These are phyloP conservation scores for Umbelopsis vinacea DNA, from an alignment of 192 early-diverging fungal species.

Conservation along the genomic window DNA sequence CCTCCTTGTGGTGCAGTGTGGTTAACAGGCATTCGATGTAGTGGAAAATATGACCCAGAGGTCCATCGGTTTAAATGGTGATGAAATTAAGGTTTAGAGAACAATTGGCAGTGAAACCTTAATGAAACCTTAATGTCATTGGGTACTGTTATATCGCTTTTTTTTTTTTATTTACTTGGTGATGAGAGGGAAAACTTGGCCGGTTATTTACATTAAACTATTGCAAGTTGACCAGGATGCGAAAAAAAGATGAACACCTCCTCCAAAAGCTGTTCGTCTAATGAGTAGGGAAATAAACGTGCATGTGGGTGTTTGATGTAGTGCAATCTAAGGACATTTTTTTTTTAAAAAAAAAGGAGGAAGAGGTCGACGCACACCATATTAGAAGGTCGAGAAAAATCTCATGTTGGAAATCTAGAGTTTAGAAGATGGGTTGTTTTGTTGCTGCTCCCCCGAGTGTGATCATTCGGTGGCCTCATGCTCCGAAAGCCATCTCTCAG, in stretches of 20 bases:
- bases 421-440: neutral
- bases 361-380: neutral
- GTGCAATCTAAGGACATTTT: too few relatives aligned
- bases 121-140: neutral
- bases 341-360: neutral
- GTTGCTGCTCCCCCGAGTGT: slow-evolving; percentile 17
- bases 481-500: slow-evolving; percentile 93
- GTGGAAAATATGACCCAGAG: neutral
- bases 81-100: too few relatives aligned
- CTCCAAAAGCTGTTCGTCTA: too few relatives aligned
- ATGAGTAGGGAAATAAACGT: too few relatives aligned
- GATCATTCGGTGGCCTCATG: slow-evolving; percentile 24
- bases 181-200: too few relatives aligned
- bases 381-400: neutral
- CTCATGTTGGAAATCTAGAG: neutral
- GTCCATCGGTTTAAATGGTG: neutral
- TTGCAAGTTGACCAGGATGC: too few relatives aligned
- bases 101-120: neutral
- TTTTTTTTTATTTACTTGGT: too few relatives aligned
- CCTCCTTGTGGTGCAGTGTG: slow-evolving; percentile 43
- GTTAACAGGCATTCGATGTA: neutral
- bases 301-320: too few relatives aligned
- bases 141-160: too few relatives aligned
- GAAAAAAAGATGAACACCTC: too few relatives aligned
- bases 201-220: too few relatives aligned